phyloP scores from a whole-genome alignment of 2,329 filamentous ascomycete species.

The Pseudocercospora pini-densiflorae region DNA sequence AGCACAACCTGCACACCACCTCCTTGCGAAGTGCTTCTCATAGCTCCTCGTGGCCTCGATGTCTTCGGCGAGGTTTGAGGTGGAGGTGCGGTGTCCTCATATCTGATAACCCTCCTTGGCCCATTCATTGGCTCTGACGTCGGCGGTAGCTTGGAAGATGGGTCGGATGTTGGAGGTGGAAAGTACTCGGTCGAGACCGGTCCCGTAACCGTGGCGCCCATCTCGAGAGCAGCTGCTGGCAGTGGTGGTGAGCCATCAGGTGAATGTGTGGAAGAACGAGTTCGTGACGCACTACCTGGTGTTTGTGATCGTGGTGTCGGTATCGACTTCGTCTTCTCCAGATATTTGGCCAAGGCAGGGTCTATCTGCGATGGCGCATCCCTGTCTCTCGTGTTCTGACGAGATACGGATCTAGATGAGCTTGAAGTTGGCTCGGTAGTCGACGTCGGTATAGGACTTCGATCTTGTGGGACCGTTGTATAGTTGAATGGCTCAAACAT shows the following conservation, averaged over 20 bases:
- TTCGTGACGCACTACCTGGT: slow-evolving; percentile 44
- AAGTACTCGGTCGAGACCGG: slow-evolving; percentile 34
- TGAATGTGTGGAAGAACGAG: slow-evolving; percentile 52
- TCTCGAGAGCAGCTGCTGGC: slow-evolving; percentile 31
- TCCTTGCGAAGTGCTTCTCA: slow-evolving; percentile 74
- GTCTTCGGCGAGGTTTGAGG: slow-evolving; percentile 23
- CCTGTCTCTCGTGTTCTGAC: slow-evolving; percentile 26
- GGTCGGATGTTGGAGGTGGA: slow-evolving; percentile 27
- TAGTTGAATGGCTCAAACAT: slow-evolving; percentile 97
- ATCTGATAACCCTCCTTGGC: slow-evolving; percentile 35
- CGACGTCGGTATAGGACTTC: slow-evolving; percentile 33
- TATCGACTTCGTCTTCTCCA: slow-evolving; percentile 31
- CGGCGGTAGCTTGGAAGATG: slow-evolving; percentile 1
- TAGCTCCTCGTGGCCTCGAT: slow-evolving; percentile 60
- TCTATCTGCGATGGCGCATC: neutral
- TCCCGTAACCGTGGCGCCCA: slow-evolving; percentile 19
- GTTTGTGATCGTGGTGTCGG: slow-evolving; percentile 43
- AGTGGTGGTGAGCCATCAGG: slow-evolving; percentile 55
- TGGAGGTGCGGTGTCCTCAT: slow-evolving; percentile 33
- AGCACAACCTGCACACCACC: slow-evolving; percentile 91
- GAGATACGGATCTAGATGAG: slow-evolving; percentile 13
- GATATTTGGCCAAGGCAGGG: slow-evolving; percentile 16
- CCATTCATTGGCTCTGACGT: slow-evolving; percentile 21
- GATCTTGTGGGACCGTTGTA: slow-evolving; percentile 79
- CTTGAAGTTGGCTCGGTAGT: slow-evolving; percentile 15